phyloP scores from a whole-genome alignment of 352 stramenopile genomes.

The Pythium chondricola region DNA sequence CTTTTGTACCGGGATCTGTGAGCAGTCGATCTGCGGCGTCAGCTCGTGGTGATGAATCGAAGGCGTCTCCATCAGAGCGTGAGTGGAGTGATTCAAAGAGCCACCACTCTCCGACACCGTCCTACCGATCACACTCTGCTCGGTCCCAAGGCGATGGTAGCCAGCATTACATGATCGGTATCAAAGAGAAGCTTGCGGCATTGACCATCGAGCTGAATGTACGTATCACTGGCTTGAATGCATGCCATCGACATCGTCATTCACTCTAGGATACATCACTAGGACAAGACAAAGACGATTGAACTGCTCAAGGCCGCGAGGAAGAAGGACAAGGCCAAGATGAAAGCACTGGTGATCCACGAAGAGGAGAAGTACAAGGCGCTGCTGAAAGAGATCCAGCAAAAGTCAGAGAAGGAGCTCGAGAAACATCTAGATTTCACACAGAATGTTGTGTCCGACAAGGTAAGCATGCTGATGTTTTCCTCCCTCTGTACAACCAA shows the following conservation, averaged over 20 bases:
- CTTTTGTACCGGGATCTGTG: slow-evolving; percentile 10
- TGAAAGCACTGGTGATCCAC: slow-evolving; percentile 38
- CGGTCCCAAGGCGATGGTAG: slow-evolving; percentile 23
- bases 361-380: slow-evolving; percentile 45
- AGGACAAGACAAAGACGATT: slow-evolving; percentile 86
- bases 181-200: slow-evolving; percentile 77
- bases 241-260: too few species aligned
- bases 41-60: slow-evolving; percentile 5
- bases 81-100: slow-evolving; percentile 28
- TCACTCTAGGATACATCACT: too few species aligned
- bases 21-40: slow-evolving; percentile 4
- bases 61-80: slow-evolving; percentile 8
- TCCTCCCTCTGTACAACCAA: neutral
- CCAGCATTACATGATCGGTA: slow-evolving; percentile 57
- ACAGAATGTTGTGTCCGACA: slow-evolving; percentile 68
- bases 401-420: slow-evolving; percentile 62
- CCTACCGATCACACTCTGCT: slow-evolving; percentile 28
- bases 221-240: too few species aligned
- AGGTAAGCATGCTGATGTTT: slow-evolving; percentile 24
- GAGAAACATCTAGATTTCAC: slow-evolving; percentile 80
- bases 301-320: slow-evolving; percentile 65
- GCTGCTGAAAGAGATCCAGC: slow-evolving; percentile 51
- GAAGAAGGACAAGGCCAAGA: slow-evolving; percentile 72
- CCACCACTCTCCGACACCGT: slow-evolving; percentile 20
- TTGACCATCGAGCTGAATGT: slow-evolving; percentile 78